Evolutionary conservation across 2,329 filamentous ascomycete species (phyloP), one percentile per base, ranked within the genome.

Genomic region (Calonectria pauciramosa): DNA sequence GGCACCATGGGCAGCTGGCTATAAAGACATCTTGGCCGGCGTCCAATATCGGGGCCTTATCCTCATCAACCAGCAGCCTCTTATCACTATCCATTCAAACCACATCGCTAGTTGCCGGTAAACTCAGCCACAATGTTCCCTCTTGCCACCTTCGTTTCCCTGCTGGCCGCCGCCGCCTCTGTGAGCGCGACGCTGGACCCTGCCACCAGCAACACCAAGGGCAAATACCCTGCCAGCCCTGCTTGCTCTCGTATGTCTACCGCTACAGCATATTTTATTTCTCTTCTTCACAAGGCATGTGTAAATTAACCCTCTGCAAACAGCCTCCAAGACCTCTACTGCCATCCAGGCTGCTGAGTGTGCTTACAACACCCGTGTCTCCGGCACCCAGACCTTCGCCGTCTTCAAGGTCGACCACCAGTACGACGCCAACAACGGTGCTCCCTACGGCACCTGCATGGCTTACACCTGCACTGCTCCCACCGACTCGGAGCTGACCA

Each of bases 261-360:
- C 20, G 7, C 9, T 2, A 8, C 23, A 13, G 28, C 4, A 14
- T 16, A 38, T 59, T 7, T n/a, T 47, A 10, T 1, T 11, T 44
- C 1, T 44, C 8, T 44, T 44, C 3, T 38, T 18, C 30, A 2
- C 8, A 18, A 32, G 6, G 13, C 8, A 13, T 26, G 9, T 41
- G 4, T 30, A 4, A 10, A 7, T 34, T n/a, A 5, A 60, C 44
- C 32, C 0, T 3, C 2, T 11, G 14, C 10, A 7, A 30, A 30
- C 28, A 80, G 79, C 79, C 30, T 68, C 79, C 44, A 81, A 81
- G 59, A 72, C 67, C 56, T 80, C 79, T 14, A 76, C 74, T 4
- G 79, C 78, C 8, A 80, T 80, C 26, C 79, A 80, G 70, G 79
- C 79, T 1, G 79, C 79, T 63, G 79, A 80, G 51, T 80, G 79